Evolutionary conservation across 2,329 filamentous ascomycete species (phyloP), one percentile per base, ranked within the genome.

Genomic region (Knoxdaviesia capensis): DNA sequence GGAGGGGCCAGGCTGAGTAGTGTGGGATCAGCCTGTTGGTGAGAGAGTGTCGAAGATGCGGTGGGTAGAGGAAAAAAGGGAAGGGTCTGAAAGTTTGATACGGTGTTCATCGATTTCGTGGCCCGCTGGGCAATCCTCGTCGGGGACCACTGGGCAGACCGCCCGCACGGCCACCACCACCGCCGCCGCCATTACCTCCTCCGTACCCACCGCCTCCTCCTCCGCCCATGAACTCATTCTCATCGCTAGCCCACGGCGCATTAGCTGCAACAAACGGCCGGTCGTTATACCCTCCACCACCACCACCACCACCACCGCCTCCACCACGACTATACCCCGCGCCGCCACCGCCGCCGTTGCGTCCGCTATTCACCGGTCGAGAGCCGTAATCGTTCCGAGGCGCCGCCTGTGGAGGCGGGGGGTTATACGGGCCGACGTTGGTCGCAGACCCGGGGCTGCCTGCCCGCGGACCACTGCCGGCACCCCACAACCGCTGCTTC

Each of bases 401-500:
- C 20, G 20, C 20, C 20, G 20, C 38, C 51, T 51, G n/a, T 50
- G 48, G 29, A 20, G 54, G 52, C 10, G 65, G 61, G 36, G 67
- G 64, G 44, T 66, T 62, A 46, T 68, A 71, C 5, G 68, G 65
- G 4, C 47, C 50, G 35, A 50, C 48, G 34, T 20, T 20, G 20
- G 47, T 47, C 28, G 52, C 51, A 11, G 58, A 54, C 29, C 61
- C 61, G 6, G 74, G 72, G 48, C 74, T 78, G 39, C 64, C 63
- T 37, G 70, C 71, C 48, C 69, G 66, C 28, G 71, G 59, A 5
- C 66, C 66, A 31, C 72, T 34, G 1, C 42, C 42, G 20, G 20
- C 69, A n/a, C 74, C 75, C 68, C 85, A 85, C 38, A 94, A 61
- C 47, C 83, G 66, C 52, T 86, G 83, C 54, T 85, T 83, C 50